Base-by-base conservation (phyloP, 257 asterid species). In the Solanum corneliomulleri region DNA sequence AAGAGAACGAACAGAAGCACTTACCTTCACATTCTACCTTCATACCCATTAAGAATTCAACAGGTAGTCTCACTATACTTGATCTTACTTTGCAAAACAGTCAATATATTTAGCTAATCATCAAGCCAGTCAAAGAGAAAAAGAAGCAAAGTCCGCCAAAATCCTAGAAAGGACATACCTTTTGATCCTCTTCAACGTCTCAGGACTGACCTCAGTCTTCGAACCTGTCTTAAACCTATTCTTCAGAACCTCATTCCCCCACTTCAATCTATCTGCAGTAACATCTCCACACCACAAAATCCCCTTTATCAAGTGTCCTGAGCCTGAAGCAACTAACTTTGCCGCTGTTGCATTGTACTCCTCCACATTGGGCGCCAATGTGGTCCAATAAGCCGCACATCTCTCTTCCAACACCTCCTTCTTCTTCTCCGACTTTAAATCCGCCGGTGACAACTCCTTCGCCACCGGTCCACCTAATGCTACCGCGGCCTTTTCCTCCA, bases 211-310 rank as follows among this genome's bases (percentile, higher is more conserved):
- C 89, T 94, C 95, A 44, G 90, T 60, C 25, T 91, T 90, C n/a
- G 82, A 83, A 29, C 96, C 97, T 0, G 98, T 90, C 78, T 90
- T 91, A 92, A 94, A 90, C 90, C 94, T 94, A 86, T 92, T 88
- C 91, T 89, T 95, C 91, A 95, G 85, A 69, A 94, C 91, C 90
- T 97, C 98, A 86, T 97, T 91, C 47, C 99, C 99, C 95, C 97
- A 91, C 86, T 94, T 94, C 91, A 95, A 88, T 82, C 98, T 91
- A 84, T 95, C 99, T 56, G 92, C 78, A 15, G 99, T 95, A 33
- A 97, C 99, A 87, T 97, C 99, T 68, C 99, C 99, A 87, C 99
- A 94, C 99, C 99, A 97, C 86, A 97, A 84, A 68, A 97, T 94
- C 69, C 99, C 99, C 91, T 95, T 94, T 21, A 97, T 93, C 85